These are phyloP conservation scores for Candida palmyrensis DNA, from an alignment of 805 yeast genomes.

Conservation along the genomic window DNA sequence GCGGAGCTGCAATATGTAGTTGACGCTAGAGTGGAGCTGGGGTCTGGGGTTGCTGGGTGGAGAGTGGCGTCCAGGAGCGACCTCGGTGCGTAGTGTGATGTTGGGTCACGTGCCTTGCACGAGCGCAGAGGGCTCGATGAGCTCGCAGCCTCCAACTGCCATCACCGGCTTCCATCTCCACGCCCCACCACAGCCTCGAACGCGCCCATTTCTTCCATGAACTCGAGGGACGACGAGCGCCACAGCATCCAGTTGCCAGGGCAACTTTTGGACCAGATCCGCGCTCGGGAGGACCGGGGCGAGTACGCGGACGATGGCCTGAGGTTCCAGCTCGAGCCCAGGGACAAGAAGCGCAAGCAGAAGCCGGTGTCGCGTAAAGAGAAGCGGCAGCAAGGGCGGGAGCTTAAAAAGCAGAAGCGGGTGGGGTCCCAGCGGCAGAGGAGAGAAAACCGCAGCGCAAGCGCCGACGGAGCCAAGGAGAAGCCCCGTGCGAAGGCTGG, in stretches of 20 bases:
- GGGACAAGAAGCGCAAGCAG: slow-evolving; percentile 17
- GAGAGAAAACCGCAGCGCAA: slow-evolving; percentile 4
- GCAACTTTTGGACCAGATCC: slow-evolving; percentile 45
- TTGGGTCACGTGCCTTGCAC: slow-evolving; percentile 3
- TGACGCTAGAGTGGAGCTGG: too few species aligned
- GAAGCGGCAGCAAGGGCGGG: slow-evolving; percentile 29
- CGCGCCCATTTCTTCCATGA: too few species aligned
- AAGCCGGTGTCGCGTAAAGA: slow-evolving; percentile 27
- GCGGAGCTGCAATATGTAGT: too few species aligned
- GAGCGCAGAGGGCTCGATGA: too few species aligned
- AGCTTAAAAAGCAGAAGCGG: slow-evolving; percentile 26
- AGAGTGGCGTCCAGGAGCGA: too few species aligned
- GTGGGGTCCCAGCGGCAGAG: too few species aligned
- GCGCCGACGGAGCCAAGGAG: too few species aligned
- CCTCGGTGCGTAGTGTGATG: slow-evolving; percentile 3
- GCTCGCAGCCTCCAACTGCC: too few species aligned
- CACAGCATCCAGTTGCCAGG: slow-evolving; percentile 58
- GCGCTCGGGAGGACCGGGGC: slow-evolving; percentile 35
- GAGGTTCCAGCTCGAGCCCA: slow-evolving; percentile 9
- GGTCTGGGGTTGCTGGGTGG: too few species aligned
- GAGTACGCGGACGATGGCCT: slow-evolving; percentile 36
- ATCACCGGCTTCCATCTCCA: too few species aligned
- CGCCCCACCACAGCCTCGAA: too few species aligned
- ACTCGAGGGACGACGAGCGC: slow-evolving; percentile 9
- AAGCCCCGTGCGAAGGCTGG: slow-evolving; percentile 14